These are phyloP conservation scores for Petunia hybrid DNA, from an alignment of 305 asterid genomes.

Conservation along the genomic window DNA sequence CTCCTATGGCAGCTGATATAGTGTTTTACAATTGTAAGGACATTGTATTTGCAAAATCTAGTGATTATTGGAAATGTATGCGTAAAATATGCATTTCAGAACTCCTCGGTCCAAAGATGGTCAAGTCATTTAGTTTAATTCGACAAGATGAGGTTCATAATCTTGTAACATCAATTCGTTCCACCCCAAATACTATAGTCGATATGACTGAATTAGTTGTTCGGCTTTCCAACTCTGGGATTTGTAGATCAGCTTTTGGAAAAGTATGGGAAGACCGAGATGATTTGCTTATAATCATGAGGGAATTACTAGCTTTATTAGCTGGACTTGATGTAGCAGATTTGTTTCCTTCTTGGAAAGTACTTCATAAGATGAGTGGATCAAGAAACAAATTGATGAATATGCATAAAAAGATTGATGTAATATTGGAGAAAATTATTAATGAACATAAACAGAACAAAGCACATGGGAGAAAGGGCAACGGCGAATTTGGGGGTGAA, in stretches of 20 bases:
- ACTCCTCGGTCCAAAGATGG: slow-evolving; percentile 29
- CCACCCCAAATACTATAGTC: background rate
- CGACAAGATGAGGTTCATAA: slow-evolving; percentile 27
- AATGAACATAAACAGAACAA: slow-evolving; percentile 15
- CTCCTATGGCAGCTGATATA: background rate
- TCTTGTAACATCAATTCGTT: background rate
- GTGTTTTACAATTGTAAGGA: slow-evolving; percentile 29
- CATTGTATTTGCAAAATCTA: slow-evolving; percentile 27
- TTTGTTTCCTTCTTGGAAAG: slow-evolving; percentile 33
- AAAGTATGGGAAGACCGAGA: slow-evolving; percentile 29
- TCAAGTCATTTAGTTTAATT: slow-evolving; percentile 4
- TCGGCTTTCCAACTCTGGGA: background rate
- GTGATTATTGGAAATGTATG: slow-evolving; percentile 42
- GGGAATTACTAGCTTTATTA: background rate
- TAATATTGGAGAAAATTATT: slow-evolving; percentile 28
- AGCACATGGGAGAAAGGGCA: background rate
- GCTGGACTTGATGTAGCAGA: slow-evolving; percentile 29
- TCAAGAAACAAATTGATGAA: slow-evolving; percentile 23
- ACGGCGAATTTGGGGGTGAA: background rate
- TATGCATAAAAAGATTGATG: slow-evolving; percentile 25
- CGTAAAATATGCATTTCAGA: slow-evolving; percentile 35
- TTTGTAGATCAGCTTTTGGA: slow-evolving; percentile 34
- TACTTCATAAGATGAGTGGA: slow-evolving; percentile 24
- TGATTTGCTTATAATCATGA: background rate
- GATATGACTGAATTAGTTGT: slow-evolving; percentile 23